These are phyloP conservation scores for Grosmannia penicillata DNA, from an alignment of 2,329 filamentous ascomycete genomes.

Conservation along the genomic window DNA sequence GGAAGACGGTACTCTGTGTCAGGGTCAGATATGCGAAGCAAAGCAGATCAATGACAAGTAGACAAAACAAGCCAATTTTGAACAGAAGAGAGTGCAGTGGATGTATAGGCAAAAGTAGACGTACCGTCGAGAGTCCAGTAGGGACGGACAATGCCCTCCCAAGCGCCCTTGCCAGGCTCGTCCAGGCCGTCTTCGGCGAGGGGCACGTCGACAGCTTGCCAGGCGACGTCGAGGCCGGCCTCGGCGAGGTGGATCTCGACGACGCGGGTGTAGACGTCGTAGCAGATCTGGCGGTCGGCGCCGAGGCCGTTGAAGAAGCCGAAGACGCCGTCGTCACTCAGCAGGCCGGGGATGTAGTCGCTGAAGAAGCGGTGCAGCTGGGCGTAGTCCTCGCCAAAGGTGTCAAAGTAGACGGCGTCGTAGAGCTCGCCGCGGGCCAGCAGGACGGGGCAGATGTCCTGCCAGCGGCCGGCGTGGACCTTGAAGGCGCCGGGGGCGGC, in stretches of 20 bases:
- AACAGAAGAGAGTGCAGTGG: no score
- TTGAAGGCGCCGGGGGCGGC: constrained; percentile 54
- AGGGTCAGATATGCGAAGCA: constrained; percentile 12
- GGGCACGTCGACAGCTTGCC: constrained; percentile 64
- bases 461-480: constrained; percentile 65
- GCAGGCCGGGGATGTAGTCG: constrained; percentile 67
- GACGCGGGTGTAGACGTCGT: constrained; percentile 89
- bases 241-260: constrained; percentile 84
- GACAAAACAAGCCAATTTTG: no score
- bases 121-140: constrained; percentile 77
- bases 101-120: constrained; percentile 19
- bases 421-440: constrained; percentile 55
- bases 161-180: constrained; percentile 56
- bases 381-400: constrained; percentile 85
- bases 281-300: constrained; percentile 81
- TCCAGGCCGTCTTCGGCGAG: constrained; percentile 51
- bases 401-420: constrained; percentile 93
- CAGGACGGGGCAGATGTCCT: constrained; percentile 58
- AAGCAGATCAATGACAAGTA: constrained; percentile 5
- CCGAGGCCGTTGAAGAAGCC: constrained; percentile 87
- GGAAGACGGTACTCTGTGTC: constrained; percentile 53
- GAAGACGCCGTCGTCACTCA: constrained; percentile 60
- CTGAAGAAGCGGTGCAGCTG: constrained; percentile 78
- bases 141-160: constrained; percentile 73
- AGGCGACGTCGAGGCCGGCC: constrained; percentile 78